Evolutionary conservation across 371 early-diverging fungal species (phyloP).

Genomic region (Mortierella sp.): DNA sequence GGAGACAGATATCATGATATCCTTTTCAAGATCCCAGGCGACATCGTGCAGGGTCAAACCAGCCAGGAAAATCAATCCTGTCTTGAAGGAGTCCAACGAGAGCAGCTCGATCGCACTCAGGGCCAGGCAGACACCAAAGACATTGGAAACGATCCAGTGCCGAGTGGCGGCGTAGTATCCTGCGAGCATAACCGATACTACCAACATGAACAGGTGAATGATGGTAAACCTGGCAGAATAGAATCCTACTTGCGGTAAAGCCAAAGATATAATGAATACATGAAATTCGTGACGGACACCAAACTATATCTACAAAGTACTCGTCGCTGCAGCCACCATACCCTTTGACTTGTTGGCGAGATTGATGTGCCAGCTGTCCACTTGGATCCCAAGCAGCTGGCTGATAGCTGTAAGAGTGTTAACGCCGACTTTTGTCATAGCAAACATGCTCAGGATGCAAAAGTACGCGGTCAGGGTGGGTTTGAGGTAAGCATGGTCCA

Average conservation of each 20-base stretch:
- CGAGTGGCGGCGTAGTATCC: constrained; percentile 84
- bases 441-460: constrained; percentile 81
- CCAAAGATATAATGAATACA: not conserved
- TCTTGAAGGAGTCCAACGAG: constrained; percentile 92
- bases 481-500: constrained; percentile 86
- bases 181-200: constrained; percentile 71
- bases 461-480: constrained; percentile 87
- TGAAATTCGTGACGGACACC: too few relatives aligned
- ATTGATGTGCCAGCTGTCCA: constrained; percentile 74
- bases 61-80: constrained; percentile 89
- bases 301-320: not conserved
- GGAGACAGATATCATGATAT: constrained; percentile 95
- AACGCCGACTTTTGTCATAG: constrained; percentile 74
- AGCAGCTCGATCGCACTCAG: constrained; percentile 87
- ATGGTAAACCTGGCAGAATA: constrained; percentile 77
- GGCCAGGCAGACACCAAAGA: constrained; percentile 91
- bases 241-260: constrained; percentile 60
- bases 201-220: constrained; percentile 70
- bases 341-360: constrained; percentile 76
- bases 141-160: constrained; percentile 92
- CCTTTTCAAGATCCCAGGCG: constrained; percentile 96
- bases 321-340: constrained; percentile 27
- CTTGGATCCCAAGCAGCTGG: constrained; percentile 59
- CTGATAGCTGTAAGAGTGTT: constrained; percentile 59
- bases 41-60: constrained; percentile 95